Base-by-base conservation (phyloP, 306 rosid genomes). In the Cercis canadensis region DNA sequence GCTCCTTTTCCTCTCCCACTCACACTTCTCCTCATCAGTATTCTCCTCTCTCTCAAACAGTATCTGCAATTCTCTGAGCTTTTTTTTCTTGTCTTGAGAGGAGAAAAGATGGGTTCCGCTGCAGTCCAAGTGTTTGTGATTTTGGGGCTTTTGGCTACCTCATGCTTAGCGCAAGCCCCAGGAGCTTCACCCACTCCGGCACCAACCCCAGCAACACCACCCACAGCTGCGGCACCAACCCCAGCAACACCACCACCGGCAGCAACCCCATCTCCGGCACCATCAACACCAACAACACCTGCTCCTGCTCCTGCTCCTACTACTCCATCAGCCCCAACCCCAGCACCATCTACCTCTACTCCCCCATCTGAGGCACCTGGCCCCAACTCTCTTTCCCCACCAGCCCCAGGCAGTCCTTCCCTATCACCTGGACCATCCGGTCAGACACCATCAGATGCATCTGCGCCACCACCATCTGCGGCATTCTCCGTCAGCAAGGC, bases 81-180 rank as follows among this genome's bases (percentile, higher is more conserved):
- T 43, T 10, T 10, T 43, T 43, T 4, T 43, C 17, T 60, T 56
- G 15, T 53, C 44, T 17, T n/a, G 17, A 14, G 47, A 15, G 7
- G 4, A 12, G 6, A 37, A 11, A 58, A 70, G 4, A 92, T 88
- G 97, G 86, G 80, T 73, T 81, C 54, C 17, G 9, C 49, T 31
- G 70, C 76, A 11, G 11, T 89, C 18, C 82, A 83, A 63, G 19
- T 86, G 55, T 40, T 94, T 11, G 32, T 94, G 41, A 29, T 94
- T 53, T 74, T 89, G 1, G 87, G 83, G 10, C 85, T 90, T 7
- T 72, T 94, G 58, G 97, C 89, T 57, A 62, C 89, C 4, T 80
- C 95, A 0, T 86, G 83, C 78, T 18, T 89, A 33, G 98, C 97
- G 1, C 98, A 94, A 57, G 85, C 96, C 21, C 98, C 98, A 0